Evolutionary conservation across 768 basidiomycete genomes (phyloP), one percentile per base, ranked within the genome.

Genomic region (Crassisporium funariophilum): DNA sequence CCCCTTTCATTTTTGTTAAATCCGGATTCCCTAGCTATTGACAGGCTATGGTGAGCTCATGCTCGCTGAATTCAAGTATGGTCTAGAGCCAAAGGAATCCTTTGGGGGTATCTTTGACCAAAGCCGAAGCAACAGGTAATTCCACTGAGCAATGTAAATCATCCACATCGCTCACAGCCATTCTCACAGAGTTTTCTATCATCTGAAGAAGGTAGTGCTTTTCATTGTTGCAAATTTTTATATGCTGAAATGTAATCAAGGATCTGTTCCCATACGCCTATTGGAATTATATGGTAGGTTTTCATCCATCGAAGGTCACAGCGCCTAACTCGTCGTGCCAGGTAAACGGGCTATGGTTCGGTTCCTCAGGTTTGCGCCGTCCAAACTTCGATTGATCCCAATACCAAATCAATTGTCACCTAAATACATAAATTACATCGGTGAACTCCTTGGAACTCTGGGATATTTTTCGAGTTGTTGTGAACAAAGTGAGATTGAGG

Each of bases 51-150:
- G 87, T 13, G 76, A 88, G 66, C 66, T 90, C 33, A 79, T 98
- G 82, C 76, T 98, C 44, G 86, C 90, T 20, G 95, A 98, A 66
- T 98, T 98, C 77, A 91, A 89, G 64, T 99, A 98, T 65, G 94
- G 91, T 12, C 69, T 86, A 1, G 80, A 85, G 60, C 90, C 93
- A 1, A 85, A 92, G 56, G 95, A 98, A 69, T 80, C 89, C 0
- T 98, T 99, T 59, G 68, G 77, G 12, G 59, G 66, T 2, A 69
- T 78, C 56, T 68, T 92, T 23, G 83, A 95, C 62, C 94, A 97
- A 68, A 65, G 73, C n/a, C 82, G 78, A 49, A 86, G 85, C 27
- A 78, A 85, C 58, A 76, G 85, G 91, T 88, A 50, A 49, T 77
- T 68, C 20, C 22, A 15, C 21, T 27, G n/a, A 6, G 21, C 33